Percentiles rank a stretch among this genome's conserved stretches.
These are phyloP conservation scores for Fusarium anthophilum DNA, from an alignment of 2,329 filamentous ascomycete genomes.

Conservation along the genomic window DNA sequence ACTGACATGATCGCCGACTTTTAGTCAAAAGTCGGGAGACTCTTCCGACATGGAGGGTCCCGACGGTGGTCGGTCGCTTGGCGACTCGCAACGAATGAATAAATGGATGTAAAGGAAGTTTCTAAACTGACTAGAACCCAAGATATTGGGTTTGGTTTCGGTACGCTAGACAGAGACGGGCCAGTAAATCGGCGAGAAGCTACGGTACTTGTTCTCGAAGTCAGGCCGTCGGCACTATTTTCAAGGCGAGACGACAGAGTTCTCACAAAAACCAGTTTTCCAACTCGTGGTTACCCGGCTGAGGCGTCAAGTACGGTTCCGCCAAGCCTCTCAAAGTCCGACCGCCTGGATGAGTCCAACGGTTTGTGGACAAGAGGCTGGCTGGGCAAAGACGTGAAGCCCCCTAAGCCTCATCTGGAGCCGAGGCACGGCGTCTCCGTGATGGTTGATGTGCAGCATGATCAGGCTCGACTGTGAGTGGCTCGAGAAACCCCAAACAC, in stretches of 20 bases:
- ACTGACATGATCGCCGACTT: slow-evolving; percentile 21
- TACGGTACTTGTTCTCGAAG: slow-evolving; percentile 6
- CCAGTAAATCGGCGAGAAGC: neutral
- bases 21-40: neutral
- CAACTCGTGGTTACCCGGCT: slow-evolving; percentile 19
- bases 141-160: slow-evolving; percentile 16
- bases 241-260: neutral
- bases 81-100: neutral
- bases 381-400: neutral
- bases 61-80: neutral
- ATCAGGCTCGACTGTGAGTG: slow-evolving; percentile 17
- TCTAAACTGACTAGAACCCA: slow-evolving; percentile 1
- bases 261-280: slow-evolving; percentile 22
- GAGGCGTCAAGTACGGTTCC: slow-evolving; percentile 11
- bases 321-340: slow-evolving; percentile 28
- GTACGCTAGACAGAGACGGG: slow-evolving; percentile 10
- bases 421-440: slow-evolving; percentile 42
- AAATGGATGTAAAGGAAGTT: neutral
- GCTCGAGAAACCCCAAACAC: slow-evolving; percentile 36
- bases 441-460: slow-evolving; percentile 2
- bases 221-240: slow-evolving; percentile 6
- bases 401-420: slow-evolving; percentile 25
- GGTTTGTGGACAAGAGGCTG: slow-evolving; percentile 13
- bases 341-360: slow-evolving; percentile 25
- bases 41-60: neutral